Percentiles rank a stretch among this genome's conserved stretches.
Evolutionary conservation across 257 asterid species (phyloP).

Genomic region (Fraxinus excelsior): DNA sequence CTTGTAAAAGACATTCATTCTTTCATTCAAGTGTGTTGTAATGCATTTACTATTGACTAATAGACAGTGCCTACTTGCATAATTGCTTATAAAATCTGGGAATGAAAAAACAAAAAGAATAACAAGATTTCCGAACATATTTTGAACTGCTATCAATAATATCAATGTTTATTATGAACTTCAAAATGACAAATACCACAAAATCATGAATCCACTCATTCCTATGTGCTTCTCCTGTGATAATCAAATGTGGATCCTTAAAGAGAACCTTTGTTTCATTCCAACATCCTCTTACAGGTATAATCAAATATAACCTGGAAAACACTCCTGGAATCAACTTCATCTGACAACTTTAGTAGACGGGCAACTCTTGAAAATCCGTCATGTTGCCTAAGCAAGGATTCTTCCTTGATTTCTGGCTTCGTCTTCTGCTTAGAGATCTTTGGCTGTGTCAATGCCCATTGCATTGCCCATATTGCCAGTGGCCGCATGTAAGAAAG

Average conservation of each 20-base stretch:
- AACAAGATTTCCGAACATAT: not conserved
- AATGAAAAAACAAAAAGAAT: not conserved
- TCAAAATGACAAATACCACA: not conserved
- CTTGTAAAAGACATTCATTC: not conserved
- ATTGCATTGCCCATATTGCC: slow-evolving; percentile 98
- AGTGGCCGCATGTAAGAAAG: slow-evolving; percentile 89
- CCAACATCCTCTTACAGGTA: slow-evolving; percentile 74
- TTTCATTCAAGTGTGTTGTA: not conserved
- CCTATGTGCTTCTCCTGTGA: not conserved
- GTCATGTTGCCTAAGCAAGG: slow-evolving; percentile 63
- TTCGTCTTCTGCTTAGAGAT: slow-evolving; percentile 40
- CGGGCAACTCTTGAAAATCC: slow-evolving; percentile 82
- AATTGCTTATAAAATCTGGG: not conserved
- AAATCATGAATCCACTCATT: not conserved
- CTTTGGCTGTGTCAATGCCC: slow-evolving; percentile 70
- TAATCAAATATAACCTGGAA: slow-evolving; percentile 73
- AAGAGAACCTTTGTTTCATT: slow-evolving; percentile 24
- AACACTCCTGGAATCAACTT: slow-evolving; percentile 64
- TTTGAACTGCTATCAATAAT: not conserved
- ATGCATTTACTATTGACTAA: slow-evolving; percentile 26
- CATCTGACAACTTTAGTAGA: slow-evolving; percentile 64
- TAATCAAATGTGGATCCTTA: not conserved
- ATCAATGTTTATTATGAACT: not conserved
- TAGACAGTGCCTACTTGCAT: slow-evolving; percentile 5
- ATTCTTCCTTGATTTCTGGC: slow-evolving; percentile 53